Evolutionary conservation across 1,284 basidiomycete species (phyloP).

Genomic region (Ustilago trichophora): DNA sequence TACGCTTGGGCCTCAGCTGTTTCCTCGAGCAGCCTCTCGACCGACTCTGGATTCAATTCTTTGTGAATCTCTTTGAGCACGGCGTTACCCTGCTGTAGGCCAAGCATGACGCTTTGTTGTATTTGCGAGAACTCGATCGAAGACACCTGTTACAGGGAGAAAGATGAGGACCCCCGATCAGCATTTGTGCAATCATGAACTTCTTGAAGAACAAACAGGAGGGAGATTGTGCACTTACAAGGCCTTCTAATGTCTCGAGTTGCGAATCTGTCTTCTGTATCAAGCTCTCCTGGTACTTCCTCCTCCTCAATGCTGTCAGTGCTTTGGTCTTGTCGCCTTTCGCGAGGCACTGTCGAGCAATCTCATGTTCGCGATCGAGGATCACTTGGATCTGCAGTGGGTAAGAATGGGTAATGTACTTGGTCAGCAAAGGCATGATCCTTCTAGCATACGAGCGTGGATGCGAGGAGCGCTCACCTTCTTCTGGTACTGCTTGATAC

Average conservation of each 20-base stretch:
- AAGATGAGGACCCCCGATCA: neutral
- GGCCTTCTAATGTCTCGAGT: constrained; percentile 85
- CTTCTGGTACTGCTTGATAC: constrained; percentile 92
- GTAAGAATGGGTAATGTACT: neutral
- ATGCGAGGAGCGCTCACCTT: constrained; percentile 72
- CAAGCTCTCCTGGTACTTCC: constrained; percentile 92
- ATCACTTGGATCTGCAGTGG: constrained; percentile 80
- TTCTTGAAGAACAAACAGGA: too few species aligned
- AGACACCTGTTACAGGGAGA: constrained; percentile 74
- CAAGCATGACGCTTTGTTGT: constrained; percentile 89
- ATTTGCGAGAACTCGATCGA: constrained; percentile 96
- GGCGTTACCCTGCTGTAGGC: constrained; percentile 89
- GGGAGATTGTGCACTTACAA: too few species aligned
- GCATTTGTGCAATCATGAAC: too few species aligned
- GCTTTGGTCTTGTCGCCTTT: constrained; percentile 87
- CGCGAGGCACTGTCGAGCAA: constrained; percentile 83
- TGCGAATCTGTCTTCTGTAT: constrained; percentile 88
- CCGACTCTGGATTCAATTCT: constrained; percentile 88
- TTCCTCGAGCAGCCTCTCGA: constrained; percentile 91
- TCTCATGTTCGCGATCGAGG: constrained; percentile 85
- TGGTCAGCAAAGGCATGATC: neutral
- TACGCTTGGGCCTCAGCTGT: constrained; percentile 91
- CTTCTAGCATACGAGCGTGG: neutral
- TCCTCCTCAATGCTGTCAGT: constrained; percentile 81
- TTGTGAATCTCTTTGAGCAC: constrained; percentile 92